Evolutionary conservation across 2,329 filamentous ascomycete genomes (phyloP).

Genomic region (Xylaria sp.): DNA sequence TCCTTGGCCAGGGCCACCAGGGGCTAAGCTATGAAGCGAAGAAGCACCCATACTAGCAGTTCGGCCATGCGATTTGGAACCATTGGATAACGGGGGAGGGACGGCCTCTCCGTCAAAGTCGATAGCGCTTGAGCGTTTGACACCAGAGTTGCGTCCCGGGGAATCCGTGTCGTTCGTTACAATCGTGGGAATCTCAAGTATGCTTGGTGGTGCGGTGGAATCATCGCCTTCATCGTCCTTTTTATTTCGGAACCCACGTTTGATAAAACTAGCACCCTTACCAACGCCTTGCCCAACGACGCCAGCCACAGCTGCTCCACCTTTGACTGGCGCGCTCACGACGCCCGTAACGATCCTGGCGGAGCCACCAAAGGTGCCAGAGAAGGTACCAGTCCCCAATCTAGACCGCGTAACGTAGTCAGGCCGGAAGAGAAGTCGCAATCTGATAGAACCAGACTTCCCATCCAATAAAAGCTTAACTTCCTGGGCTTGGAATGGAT

Average conservation of each 20-base stretch:
- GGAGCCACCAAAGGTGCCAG: constrained; percentile 86
- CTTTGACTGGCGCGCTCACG: constrained; percentile 92
- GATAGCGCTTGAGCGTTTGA: constrained; percentile 57
- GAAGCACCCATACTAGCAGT: constrained; percentile 70
- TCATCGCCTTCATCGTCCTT: constrained; percentile 69
- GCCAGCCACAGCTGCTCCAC: constrained; percentile 79
- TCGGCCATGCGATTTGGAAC: constrained; percentile 56
- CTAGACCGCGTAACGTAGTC: constrained; percentile 87
- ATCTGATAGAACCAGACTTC: constrained; percentile 83
- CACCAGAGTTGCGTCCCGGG: constrained; percentile 48
- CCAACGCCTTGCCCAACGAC: constrained; percentile 81
- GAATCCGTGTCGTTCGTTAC: constrained; percentile 56
- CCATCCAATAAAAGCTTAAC: constrained; percentile 81
- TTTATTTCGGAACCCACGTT: constrained; percentile 80
- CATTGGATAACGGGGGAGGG: constrained; percentile 47
- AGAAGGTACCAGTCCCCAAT: constrained; percentile 92
- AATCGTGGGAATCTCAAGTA: constrained; percentile 55
- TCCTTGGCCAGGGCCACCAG: constrained; percentile 71
- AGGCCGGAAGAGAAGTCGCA: constrained; percentile 91
- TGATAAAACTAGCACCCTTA: constrained; percentile 90
- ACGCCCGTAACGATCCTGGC: constrained; percentile 86
- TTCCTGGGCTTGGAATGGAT: constrained; percentile 86
- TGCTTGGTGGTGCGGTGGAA: constrained; percentile 53
- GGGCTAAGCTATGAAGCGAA: constrained; percentile 72
- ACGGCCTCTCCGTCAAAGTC: constrained; percentile 48